These are phyloP conservation scores for Malania oleifera DNA, from an alignment of 164 flowering plant genomes.

Conservation along the genomic window DNA sequence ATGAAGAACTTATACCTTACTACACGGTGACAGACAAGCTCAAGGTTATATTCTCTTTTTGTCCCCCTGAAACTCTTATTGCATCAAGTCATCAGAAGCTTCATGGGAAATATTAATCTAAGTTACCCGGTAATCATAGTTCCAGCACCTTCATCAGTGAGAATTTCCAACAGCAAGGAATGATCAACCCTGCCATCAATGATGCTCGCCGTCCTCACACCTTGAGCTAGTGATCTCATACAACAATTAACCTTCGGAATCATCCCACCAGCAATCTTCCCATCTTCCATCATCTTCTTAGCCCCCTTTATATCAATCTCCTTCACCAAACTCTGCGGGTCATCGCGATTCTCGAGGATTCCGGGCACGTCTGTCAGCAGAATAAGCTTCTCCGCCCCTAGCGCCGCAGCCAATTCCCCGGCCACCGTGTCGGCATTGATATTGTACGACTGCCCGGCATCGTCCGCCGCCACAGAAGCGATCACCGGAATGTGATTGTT, in stretches of 20 bases:
- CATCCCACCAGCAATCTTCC: conserved; percentile 92
- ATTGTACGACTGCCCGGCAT: conserved; percentile 69
- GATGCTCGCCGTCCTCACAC: conserved; percentile 83
- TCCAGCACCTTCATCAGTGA: conserved; percentile 90
- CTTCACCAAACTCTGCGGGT: conserved; percentile 72
- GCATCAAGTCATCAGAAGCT: too few species aligned
- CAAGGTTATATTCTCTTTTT: too few species aligned
- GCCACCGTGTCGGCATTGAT: conserved; percentile 95
- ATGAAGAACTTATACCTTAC: too few species aligned
- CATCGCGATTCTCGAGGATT: conserved; percentile 49
- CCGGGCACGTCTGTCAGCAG: conserved; percentile 87
- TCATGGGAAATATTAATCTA: too few species aligned
- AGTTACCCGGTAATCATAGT: conserved; percentile 84
- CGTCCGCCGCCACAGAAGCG: conserved; percentile 86
- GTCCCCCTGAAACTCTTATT: too few species aligned
- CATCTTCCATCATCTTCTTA: conserved; percentile 71
- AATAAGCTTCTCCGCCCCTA: conserved; percentile 90
- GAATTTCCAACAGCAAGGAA: conserved; percentile 73
- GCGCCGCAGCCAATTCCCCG: conserved; percentile 86
- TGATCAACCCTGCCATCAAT: conserved; percentile 83
- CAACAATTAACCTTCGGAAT: conserved; percentile 91
- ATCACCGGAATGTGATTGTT: conserved; percentile 70
- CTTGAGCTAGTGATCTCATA: conserved; percentile 74
- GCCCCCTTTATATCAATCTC: conserved; percentile 75
- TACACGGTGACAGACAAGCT: too few species aligned